Conservation (phyloP, 1,139 yeast species). For the Pichia norvegensis region DNA sequence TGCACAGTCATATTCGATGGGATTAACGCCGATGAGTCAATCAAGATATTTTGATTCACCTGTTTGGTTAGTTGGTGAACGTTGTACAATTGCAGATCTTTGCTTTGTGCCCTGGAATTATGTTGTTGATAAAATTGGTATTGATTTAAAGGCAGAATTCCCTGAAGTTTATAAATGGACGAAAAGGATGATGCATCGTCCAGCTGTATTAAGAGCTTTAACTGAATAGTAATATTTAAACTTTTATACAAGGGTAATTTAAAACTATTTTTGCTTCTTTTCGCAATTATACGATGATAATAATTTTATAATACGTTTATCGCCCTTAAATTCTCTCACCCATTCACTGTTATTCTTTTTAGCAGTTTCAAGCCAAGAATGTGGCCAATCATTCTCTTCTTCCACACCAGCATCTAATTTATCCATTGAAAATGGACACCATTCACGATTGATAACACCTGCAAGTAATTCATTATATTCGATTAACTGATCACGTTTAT, state of each 20-base stretch:
- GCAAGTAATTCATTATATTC: constrained; percentile 58
- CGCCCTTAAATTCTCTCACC: constrained; percentile 70
- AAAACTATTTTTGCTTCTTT: too few relatives aligned
- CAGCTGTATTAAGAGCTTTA: constrained; percentile 72
- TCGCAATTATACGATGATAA: constrained; percentile 42
- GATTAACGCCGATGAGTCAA: constrained; percentile 80
- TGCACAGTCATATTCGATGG: constrained; percentile 83
- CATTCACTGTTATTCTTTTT: constrained; percentile 72
- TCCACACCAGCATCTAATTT: constrained; percentile 50
- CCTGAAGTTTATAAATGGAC: constrained; percentile 98
- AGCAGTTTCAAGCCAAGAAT: constrained; percentile 72
- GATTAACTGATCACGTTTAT: constrained; percentile 62
- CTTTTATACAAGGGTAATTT: too few relatives aligned
- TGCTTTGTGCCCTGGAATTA: constrained; percentile 96
- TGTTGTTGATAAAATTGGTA: constrained; percentile 88
- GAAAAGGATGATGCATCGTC: constrained; percentile 82
- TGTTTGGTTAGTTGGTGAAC: constrained; percentile 90
- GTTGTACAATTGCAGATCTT: constrained; percentile 84
- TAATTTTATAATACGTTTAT: constrained; percentile 53
- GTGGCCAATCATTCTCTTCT: constrained; percentile 92
- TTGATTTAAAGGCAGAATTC: constrained; percentile 76
- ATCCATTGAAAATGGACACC: constrained; percentile 47
- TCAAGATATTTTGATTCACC: constrained; percentile 87
- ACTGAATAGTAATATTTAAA: constrained; percentile 6
- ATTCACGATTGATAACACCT: constrained; percentile 29